Evolutionary conservation across 2,329 filamentous ascomycete genomes (phyloP).

Genomic region (Sclerotinia subarctica): DNA sequence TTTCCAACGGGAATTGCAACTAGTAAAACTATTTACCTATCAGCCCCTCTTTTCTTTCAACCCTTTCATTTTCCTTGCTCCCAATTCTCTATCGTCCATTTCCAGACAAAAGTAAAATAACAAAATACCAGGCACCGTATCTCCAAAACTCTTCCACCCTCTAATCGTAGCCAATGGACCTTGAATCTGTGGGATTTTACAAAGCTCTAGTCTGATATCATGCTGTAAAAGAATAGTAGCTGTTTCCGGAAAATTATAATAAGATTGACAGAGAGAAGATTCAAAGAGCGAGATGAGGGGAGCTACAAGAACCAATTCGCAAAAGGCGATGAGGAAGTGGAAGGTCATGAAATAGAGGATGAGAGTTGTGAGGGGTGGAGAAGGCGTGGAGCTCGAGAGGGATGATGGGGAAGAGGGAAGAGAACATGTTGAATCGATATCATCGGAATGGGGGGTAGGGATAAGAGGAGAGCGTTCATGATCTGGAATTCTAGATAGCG

Average conservation of each 20-base stretch:
- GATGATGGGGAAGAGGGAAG: background rate
- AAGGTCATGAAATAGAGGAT: conserved; percentile 36
- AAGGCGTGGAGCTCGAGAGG: background rate
- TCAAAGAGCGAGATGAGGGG: conserved; percentile 36
- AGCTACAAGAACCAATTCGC: conserved; percentile 36
- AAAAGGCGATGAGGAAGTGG: conserved; percentile 37
- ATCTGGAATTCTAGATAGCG: background rate
- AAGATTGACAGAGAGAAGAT: conserved; percentile 32
- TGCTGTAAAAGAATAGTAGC: background rate
- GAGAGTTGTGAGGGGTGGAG: conserved; percentile 9
- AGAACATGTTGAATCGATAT: background rate
- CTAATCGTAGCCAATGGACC: conserved; percentile 33
- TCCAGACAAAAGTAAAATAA: background rate
- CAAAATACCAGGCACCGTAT: conserved; percentile 34
- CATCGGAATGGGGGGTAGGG: background rate
- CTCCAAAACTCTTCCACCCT: conserved; percentile 37
- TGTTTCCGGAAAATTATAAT: conserved; percentile 31
- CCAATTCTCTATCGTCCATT: conserved; percentile 10
- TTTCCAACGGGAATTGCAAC: conserved; percentile 37
- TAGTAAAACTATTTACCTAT: conserved; percentile 31
- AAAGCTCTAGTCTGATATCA: conserved; percentile 28
- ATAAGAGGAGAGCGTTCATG: background rate
- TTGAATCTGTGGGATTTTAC: conserved; percentile 36
- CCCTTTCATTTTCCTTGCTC: background rate
- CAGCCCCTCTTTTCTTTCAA: background rate